A percentile compares a stretch with the other conserved stretches of the same genome.
phyloP scores from a whole-genome alignment of 2,329 filamentous ascomycete species.

The Aureobasidium sp. region DNA sequence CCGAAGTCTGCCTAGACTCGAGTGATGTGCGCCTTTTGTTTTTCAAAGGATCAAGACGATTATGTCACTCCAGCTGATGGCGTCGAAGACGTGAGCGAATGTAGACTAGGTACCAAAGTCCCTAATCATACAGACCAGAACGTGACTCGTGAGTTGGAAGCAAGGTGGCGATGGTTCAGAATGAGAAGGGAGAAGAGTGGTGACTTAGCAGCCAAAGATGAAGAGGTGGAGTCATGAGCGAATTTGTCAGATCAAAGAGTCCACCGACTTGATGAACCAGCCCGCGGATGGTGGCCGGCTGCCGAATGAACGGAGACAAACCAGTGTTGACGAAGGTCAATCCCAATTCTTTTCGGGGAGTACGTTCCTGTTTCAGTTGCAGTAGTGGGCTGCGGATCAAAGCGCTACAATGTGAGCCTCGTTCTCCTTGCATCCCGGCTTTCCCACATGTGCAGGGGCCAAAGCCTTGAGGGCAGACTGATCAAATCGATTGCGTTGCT shows the following conservation, averaged over 20 bases:
- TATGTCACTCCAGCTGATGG: conserved; percentile 4
- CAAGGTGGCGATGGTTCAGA: neutral
- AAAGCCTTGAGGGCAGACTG: neutral
- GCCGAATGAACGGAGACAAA: neutral
- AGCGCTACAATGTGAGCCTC: neutral
- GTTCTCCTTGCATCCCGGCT: neutral
- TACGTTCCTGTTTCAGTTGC: neutral
- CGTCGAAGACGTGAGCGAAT: neutral
- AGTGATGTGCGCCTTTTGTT: neutral
- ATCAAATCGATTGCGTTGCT: neutral
- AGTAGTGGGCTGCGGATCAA: neutral
- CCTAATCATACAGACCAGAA: neutral
- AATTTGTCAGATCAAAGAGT: neutral
- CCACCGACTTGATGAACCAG: neutral
- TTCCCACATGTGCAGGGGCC: neutral
- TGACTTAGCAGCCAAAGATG: neutral
- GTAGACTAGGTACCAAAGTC: neutral
- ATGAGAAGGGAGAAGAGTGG: neutral
- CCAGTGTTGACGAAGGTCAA: neutral
- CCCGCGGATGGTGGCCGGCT: neutral
- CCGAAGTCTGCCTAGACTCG: neutral
- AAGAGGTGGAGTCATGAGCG: neutral
- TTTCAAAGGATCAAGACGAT: neutral
- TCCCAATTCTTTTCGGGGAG: neutral
- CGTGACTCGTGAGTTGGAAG: neutral